Evolutionary conservation across 352 stramenopile genomes (phyloP), one percentile per base, ranked within the genome.

Genomic region (Pilasporangium apinafurcum): DNA sequence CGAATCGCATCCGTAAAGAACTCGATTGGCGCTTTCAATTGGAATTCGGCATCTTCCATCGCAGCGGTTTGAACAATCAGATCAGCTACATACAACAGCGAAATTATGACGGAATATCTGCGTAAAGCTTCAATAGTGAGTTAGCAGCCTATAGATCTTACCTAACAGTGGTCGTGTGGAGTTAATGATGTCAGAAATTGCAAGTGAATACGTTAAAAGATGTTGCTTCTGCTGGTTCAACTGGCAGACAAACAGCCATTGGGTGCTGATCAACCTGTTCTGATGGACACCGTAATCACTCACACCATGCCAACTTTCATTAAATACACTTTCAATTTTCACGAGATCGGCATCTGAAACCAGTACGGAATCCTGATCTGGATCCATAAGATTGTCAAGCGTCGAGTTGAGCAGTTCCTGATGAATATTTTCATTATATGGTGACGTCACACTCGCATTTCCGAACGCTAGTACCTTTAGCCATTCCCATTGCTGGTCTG

Each of bases 31-130:
- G 51, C 49, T 37, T 90, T 83, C 37, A 90, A 53, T 10, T 51
- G 40, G 22, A 82, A 85, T 46, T 87, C 73, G 0, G 71, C 68
- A 5, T 48, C 48, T 37, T 85, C 74, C 56, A 90, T 68, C 12
- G 58, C 53, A 8, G 39, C 38, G 0, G 71, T 82, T 33, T 74
- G 70, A 8, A 25, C 6, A 14, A 68, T 58, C 2, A 86, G 33
- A 0, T 57, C 44, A 9, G 69, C 56, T 77, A 8, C 8, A 35
- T n/a, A n/a, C n/a, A n/a, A 37, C n/a, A n/a, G 4, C 35, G 3
- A 22, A 21, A 20, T 18, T n/a, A n/a, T n/a, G n/a, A n/a, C n/a
- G n/a, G n/a, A n/a, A n/a, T n/a, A n/a, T n/a, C n/a, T n/a, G n/a
- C n/a, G n/a, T n/a, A n/a, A n/a, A n/a, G n/a, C n/a, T n/a, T n/a